Evolutionary conservation across 768 basidiomycete species (phyloP).

Genomic region (Tylopilus rubrobrunneus): DNA sequence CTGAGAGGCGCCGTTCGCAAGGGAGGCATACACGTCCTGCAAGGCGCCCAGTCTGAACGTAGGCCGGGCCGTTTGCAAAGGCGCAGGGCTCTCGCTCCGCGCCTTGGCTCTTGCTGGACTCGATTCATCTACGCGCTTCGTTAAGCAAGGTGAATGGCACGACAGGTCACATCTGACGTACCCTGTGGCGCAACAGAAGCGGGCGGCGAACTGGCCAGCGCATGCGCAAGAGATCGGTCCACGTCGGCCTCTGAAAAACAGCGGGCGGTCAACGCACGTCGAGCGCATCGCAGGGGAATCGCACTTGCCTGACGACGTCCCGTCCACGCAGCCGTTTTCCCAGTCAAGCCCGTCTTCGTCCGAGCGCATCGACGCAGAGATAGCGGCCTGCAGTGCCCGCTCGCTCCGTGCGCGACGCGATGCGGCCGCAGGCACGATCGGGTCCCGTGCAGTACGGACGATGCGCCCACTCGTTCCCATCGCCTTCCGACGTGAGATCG

Average conservation of each 20-base stretch:
- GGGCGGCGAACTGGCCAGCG: constrained; percentile 7
- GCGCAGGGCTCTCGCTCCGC: constrained; percentile 6
- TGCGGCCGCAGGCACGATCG: not conserved
- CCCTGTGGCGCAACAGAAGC: constrained; percentile 4
- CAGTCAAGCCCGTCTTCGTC: constrained; percentile 29
- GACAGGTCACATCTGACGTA: not conserved
- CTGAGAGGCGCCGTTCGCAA: constrained; percentile 45
- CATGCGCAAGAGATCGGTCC: constrained; percentile 18
- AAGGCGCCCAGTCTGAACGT: constrained; percentile 42
- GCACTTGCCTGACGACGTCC: constrained; percentile 20
- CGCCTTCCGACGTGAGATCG: constrained; percentile 12
- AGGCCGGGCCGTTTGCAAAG: constrained; percentile 37
- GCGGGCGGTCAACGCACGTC: not conserved
- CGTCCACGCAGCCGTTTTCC: constrained; percentile 25
- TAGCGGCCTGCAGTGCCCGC: not conserved
- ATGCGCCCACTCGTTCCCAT: not conserved
- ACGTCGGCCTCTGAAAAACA: constrained; percentile 18
- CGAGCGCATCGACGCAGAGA: constrained; percentile 6
- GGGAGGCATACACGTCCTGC: constrained; percentile 40
- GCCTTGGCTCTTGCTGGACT: constrained; percentile 6
- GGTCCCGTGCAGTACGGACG: not conserved
- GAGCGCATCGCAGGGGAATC: not conserved
- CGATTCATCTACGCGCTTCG: not conserved
- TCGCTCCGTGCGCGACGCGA: not conserved
- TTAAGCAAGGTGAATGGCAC: not conserved